phyloP scores from a whole-genome alignment of 164 flowering plant genomes.

The Chloranthus sessilifolius region DNA sequence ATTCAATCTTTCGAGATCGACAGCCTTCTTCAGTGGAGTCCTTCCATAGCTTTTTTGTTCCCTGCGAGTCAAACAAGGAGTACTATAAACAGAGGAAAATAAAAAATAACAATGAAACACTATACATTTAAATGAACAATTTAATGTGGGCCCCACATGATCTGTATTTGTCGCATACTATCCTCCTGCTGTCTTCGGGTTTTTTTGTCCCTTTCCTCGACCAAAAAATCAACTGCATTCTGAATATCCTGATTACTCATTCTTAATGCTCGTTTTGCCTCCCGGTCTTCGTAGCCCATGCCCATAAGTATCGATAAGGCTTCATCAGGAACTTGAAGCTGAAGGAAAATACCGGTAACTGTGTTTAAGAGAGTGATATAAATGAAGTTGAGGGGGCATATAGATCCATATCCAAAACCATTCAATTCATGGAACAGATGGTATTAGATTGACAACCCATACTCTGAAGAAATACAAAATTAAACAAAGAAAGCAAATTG shows the following conservation, averaged over 20 bases:
- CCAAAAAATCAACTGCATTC: conserved; percentile 62
- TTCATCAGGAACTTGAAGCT: conserved; percentile 91
- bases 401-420: too few species aligned
- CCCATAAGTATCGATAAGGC: conserved; percentile 61
- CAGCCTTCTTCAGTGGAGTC: conserved; percentile 73
- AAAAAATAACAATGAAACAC: not conserved
- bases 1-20: conserved; percentile 55
- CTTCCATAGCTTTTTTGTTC: conserved; percentile 79
- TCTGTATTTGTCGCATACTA: conserved; percentile 43
- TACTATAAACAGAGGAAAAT: not conserved
- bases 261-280: conserved; percentile 73
- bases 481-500: too few species aligned
- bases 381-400: too few species aligned
- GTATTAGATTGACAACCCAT: not conserved
- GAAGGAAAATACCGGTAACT: too few species aligned
- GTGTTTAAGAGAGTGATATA: too few species aligned
- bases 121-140: not conserved
- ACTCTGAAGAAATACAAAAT: not conserved
- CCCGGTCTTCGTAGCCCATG: conserved; percentile 77
- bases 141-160: conserved; percentile 23
- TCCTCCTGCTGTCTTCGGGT: conserved; percentile 46
- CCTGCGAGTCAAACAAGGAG: conserved; percentile 34
- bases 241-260: conserved; percentile 64
- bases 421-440: not conserved
- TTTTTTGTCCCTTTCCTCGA: conserved; percentile 54